Percentiles rank a stretch among this genome's conserved stretches.
Evolutionary conservation across 768 basidiomycete species (phyloP).

Genomic region (Punctularia strigosozonata): DNA sequence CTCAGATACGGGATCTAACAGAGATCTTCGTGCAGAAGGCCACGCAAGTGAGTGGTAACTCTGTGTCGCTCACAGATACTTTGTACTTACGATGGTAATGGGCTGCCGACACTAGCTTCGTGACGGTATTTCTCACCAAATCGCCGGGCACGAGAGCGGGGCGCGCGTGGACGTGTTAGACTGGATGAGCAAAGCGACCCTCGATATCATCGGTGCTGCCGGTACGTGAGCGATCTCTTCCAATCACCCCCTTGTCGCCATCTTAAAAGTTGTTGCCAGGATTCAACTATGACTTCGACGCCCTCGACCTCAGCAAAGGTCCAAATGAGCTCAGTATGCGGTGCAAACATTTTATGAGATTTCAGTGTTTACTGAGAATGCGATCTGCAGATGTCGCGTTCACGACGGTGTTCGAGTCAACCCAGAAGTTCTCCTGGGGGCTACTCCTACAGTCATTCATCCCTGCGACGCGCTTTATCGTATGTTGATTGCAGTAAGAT

Average conservation of each 20-base stretch:
- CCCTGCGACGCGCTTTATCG: slow-evolving; percentile 7
- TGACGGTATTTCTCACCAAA: too few species aligned
- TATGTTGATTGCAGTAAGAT: slow-evolving; percentile 7
- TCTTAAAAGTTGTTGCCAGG: slow-evolving; percentile 7
- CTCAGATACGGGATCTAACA: too few species aligned
- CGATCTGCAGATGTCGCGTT: slow-evolving; percentile 12
- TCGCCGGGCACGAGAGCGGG: too few species aligned
- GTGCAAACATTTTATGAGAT: too few species aligned
- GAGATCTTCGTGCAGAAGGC: too few species aligned
- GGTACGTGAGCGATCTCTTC: slow-evolving; percentile 6
- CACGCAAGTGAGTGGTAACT: too few species aligned
- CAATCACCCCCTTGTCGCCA: neutral
- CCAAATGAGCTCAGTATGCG: slow-evolving; percentile 14
- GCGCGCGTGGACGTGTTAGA: slow-evolving; percentile 2
- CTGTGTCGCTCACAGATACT: too few species aligned
- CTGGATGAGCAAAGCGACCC: slow-evolving; percentile 4
- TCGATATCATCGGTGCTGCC: slow-evolving; percentile 9
- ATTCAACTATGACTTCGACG: slow-evolving; percentile 15
- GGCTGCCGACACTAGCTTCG: too few species aligned
- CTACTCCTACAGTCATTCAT: slow-evolving; percentile 3
- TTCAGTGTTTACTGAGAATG: too few species aligned
- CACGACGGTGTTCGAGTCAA: slow-evolving; percentile 7
- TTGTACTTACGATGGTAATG: too few species aligned
- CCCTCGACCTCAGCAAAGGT: slow-evolving; percentile 8
- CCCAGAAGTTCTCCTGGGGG: neutral